Percentiles rank a stretch among this genome's conserved stretches.
Evolutionary conservation across 2,329 filamentous ascomycete genomes (phyloP).

Genomic region (Cercospora brassicicola): DNA sequence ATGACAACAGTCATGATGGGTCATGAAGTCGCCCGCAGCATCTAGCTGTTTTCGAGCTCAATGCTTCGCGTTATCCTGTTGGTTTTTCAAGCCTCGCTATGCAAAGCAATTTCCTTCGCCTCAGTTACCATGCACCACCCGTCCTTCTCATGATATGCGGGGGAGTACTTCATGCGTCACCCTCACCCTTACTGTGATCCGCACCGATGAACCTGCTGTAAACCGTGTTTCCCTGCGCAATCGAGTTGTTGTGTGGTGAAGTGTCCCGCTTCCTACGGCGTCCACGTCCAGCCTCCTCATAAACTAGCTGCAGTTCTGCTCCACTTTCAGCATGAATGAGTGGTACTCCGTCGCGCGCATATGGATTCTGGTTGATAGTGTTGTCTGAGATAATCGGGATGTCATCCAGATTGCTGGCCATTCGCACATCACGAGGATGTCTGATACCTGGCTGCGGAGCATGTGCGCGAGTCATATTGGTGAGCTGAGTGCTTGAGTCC

Average conservation of each 20-base stretch:
- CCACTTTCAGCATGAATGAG: slow-evolving; percentile 8
- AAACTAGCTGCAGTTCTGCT: slow-evolving; percentile 10
- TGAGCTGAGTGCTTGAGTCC: neutral
- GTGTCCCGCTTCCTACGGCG: neutral
- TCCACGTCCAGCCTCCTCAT: neutral
- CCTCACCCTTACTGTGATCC: neutral
- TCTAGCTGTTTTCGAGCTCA: neutral
- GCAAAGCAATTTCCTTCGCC: neutral
- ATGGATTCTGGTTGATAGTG: neutral
- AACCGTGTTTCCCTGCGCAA: neutral
- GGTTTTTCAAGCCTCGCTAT: neutral
- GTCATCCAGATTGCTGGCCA: slow-evolving; percentile 11
- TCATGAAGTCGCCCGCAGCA: neutral
- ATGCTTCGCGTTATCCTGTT: neutral
- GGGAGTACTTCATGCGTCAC: neutral
- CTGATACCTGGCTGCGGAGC: neutral
- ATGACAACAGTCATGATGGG: neutral
- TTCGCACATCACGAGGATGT: slow-evolving; percentile 2
- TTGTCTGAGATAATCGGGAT: slow-evolving; percentile 5
- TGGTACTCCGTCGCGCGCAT: neutral
- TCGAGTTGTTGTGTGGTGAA: neutral
- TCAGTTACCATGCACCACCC: neutral
- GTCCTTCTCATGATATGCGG: neutral
- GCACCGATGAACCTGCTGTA: neutral
- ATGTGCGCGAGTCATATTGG: neutral